These are phyloP conservation scores for Drechslerella dactyloides DNA, from an alignment of 2,329 filamentous ascomycete genomes.

Conservation along the genomic window DNA sequence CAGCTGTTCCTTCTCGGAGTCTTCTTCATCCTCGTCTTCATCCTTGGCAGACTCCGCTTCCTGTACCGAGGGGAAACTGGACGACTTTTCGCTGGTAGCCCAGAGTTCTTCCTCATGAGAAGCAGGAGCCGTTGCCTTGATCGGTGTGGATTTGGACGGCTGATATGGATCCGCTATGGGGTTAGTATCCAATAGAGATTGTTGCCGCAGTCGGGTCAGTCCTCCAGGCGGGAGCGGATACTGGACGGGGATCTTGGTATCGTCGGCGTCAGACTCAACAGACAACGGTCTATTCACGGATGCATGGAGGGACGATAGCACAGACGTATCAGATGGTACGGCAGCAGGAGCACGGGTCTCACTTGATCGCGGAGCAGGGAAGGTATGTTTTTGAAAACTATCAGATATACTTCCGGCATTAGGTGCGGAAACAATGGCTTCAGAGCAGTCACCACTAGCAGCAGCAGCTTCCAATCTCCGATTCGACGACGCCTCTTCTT, in stretches of 20 bases:
- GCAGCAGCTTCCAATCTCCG: conserved; percentile 37
- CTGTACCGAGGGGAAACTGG: conserved; percentile 13
- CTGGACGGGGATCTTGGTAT: conserved; percentile 34
- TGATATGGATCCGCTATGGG: conserved; percentile 29
- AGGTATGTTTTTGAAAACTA: conserved; percentile 50
- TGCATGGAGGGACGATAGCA: conserved; percentile 27
- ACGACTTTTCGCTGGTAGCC: conserved; percentile 24
- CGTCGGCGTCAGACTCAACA: conserved; percentile 40
- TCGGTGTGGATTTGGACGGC: conserved; percentile 20
- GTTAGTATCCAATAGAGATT: conserved; percentile 47
- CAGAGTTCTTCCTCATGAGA: conserved; percentile 23
- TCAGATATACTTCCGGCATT: conserved; percentile 50
- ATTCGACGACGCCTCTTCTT: conserved; percentile 12
- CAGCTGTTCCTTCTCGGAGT: conserved; percentile 77
- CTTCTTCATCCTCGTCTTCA: conserved; percentile 60
- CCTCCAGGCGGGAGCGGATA: conserved; percentile 43
- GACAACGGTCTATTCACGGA: conserved; percentile 47
- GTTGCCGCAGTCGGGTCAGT: conserved; percentile 41
- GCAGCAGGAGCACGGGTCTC: conserved; percentile 45
- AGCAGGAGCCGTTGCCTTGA: conserved; percentile 7
- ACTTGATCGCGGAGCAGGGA: conserved; percentile 47
- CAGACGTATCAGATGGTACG: conserved; percentile 48
- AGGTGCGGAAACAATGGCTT: conserved; percentile 50
- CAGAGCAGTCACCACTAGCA: conserved; percentile 24
- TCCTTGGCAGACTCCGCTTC: conserved; percentile 49